Percentiles rank a stretch among this genome's conserved stretches.
Evolutionary conservation across 192 early-diverging fungal genomes (phyloP).

Genomic region (Linnemannia hyalina): DNA sequence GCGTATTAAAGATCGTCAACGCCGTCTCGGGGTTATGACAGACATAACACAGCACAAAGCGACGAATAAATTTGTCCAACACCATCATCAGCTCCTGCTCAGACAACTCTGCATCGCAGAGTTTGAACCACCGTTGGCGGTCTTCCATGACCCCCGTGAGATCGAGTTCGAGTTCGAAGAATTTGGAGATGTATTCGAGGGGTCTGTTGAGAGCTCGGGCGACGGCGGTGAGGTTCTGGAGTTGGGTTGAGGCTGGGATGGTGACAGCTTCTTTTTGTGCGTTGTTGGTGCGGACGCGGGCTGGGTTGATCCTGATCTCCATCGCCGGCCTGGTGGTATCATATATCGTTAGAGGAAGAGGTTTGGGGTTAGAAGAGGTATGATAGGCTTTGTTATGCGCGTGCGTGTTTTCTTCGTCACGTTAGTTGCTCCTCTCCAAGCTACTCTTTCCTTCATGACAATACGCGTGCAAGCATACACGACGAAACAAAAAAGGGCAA

Average conservation of each 20-base stretch:
- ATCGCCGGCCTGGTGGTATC: constrained; percentile 37
- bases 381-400: background rate
- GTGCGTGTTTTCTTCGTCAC: too few relatives aligned
- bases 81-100: constrained; percentile 52
- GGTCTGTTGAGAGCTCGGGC: constrained; percentile 43
- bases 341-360: background rate
- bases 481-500: too few relatives aligned
- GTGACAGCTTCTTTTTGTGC: constrained; percentile 30
- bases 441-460: too few relatives aligned
- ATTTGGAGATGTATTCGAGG: constrained; percentile 48
- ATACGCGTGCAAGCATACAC: too few relatives aligned
- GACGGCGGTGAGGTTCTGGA: constrained; percentile 44
- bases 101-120: constrained; percentile 20
- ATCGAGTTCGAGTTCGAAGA: constrained; percentile 51
- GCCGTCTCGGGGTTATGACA: constrained; percentile 98
- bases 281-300: constrained; percentile 43
- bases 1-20: constrained; percentile 59
- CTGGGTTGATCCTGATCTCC: constrained; percentile 50
- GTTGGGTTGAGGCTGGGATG: constrained; percentile 49
- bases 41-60: constrained; percentile 91
- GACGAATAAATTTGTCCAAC: constrained; percentile 93
- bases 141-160: constrained; percentile 40
- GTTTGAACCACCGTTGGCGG: constrained; percentile 44
- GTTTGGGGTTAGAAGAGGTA: background rate
- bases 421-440: too few relatives aligned